Evolutionary conservation across 2,329 filamentous ascomycete genomes (phyloP).

Genomic region (Colletotrichum melonis): DNA sequence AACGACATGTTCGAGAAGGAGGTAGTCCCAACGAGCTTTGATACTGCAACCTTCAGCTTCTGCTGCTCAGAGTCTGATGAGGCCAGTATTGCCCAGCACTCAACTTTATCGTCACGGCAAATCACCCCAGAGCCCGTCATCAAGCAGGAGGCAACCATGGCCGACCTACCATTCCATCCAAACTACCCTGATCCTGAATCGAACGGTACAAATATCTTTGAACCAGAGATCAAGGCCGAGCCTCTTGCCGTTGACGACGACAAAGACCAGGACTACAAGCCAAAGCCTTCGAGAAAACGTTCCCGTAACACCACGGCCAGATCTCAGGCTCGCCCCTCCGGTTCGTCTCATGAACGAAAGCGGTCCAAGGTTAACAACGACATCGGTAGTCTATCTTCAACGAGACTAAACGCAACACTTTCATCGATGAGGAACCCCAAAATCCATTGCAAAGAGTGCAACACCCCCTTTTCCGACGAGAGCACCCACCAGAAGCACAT

Average conservation of each 20-base stretch:
- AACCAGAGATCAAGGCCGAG: conserved; percentile 23
- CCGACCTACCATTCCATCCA: background rate
- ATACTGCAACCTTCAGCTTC: conserved; percentile 15
- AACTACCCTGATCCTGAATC: conserved; percentile 27
- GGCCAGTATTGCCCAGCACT: conserved; percentile 2
- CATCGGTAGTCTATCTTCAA: background rate
- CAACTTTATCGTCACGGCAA: conserved; percentile 14
- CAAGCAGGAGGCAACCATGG: conserved; percentile 22
- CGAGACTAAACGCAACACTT: background rate
- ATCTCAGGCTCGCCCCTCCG: background rate
- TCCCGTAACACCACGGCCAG: conserved; percentile 19
- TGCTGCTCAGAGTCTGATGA: conserved; percentile 21
- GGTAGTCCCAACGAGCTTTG: background rate
- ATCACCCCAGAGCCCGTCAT: conserved; percentile 19
- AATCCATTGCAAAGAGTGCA: conserved; percentile 51
- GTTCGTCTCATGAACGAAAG: conserved; percentile 13
- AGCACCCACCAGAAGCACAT: conserved; percentile 60
- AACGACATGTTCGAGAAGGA: conserved; percentile 30
- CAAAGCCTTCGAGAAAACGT: conserved; percentile 28
- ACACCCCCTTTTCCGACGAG: conserved; percentile 57
- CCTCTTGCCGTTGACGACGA: conserved; percentile 1
- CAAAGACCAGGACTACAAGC: conserved; percentile 29
- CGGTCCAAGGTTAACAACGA: conserved; percentile 16
- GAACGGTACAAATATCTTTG: conserved; percentile 37
- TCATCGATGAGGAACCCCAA: conserved; percentile 17